Conservation (phyloP, 2,329 filamentous ascomycete genomes). For the Fusarium avenaceum region DNA sequence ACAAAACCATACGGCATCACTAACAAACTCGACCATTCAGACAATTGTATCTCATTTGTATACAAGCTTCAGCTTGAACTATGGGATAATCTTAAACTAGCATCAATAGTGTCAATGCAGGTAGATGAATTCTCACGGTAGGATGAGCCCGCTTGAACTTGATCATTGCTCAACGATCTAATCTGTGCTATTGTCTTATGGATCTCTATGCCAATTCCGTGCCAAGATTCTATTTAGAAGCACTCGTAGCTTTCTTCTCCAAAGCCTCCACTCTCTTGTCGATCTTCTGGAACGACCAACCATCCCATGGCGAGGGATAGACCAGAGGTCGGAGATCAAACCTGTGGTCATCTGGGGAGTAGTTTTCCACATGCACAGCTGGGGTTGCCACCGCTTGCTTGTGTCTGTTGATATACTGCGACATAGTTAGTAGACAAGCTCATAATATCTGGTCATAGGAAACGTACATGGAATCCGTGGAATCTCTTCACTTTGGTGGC, state of each 20-base stretch:
- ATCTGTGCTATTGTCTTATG: neutral
- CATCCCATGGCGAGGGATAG: conserved; percentile 53
- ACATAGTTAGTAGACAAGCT: neutral
- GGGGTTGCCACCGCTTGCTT: conserved; percentile 33
- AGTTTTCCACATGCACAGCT: conserved; percentile 32
- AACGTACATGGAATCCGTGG: conserved; percentile 51
- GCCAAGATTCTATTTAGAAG: conserved; percentile 3
- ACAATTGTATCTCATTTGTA: too few relatives aligned
- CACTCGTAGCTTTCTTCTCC: conserved; percentile 18
- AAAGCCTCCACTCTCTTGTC: conserved; percentile 52
- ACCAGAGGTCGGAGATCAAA: conserved; percentile 48
- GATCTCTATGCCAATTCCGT: neutral
- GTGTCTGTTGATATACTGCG: conserved; percentile 29
- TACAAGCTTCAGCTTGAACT: too few relatives aligned
- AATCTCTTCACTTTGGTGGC: conserved; percentile 51
- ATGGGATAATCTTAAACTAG: too few relatives aligned
- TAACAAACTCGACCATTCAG: too few relatives aligned
- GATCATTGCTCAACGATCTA: neutral
- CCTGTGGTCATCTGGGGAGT: conserved; percentile 48
- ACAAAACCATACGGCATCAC: too few relatives aligned
- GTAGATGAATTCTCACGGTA: too few relatives aligned
- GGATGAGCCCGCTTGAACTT: too few relatives aligned
- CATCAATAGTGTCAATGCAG: too few relatives aligned
- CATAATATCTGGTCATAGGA: neutral
- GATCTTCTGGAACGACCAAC: conserved; percentile 57